Conservation (phyloP, 495 filamentous ascomycete species). For the Trichoderma parareesei region DNA sequence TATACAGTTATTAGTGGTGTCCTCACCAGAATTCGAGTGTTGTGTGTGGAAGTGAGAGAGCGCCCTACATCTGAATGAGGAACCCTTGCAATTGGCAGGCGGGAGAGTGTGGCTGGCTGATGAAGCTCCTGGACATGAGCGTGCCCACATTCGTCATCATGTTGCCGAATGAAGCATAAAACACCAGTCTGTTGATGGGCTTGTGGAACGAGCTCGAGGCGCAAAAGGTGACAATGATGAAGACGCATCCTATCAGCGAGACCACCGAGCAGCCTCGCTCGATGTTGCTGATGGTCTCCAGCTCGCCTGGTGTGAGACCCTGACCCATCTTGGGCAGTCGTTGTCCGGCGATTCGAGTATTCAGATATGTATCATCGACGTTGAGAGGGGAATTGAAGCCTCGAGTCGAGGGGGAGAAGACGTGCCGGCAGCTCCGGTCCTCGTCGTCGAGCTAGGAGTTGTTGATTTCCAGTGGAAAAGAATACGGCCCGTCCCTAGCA, state of each 20-base stretch:
- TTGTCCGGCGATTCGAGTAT: neutral
- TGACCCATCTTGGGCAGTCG: conserved; percentile 2
- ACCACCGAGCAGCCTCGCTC: conserved; percentile 62
- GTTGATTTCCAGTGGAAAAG: neutral
- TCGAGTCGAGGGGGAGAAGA: neutral
- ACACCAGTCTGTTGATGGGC: conserved; percentile 83
- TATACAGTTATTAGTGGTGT: conserved; percentile 14
- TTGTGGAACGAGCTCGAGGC: conserved; percentile 57
- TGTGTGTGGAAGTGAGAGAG: neutral
- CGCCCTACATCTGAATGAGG: conserved; percentile 57
- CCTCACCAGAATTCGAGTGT: neutral
- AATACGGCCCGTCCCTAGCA: neutral
- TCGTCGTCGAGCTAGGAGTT: neutral
- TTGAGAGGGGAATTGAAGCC: neutral
- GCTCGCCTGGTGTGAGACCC: conserved; percentile 18
- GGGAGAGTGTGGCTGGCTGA: conserved; percentile 34
- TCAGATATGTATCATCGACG: neutral
- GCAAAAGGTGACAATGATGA: conserved; percentile 68
- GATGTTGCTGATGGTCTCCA: conserved; percentile 46
- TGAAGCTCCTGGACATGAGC: conserved; percentile 57
- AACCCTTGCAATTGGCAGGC: conserved; percentile 74
- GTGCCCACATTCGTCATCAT: conserved; percentile 73
- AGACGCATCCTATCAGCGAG: conserved; percentile 62
- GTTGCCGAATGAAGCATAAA: conserved; percentile 81
- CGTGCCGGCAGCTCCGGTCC: conserved; percentile 6